These are phyloP conservation scores for Trypanosoma vivax DNA, from an alignment of 208 protist genomes.

Conservation along the genomic window DNA sequence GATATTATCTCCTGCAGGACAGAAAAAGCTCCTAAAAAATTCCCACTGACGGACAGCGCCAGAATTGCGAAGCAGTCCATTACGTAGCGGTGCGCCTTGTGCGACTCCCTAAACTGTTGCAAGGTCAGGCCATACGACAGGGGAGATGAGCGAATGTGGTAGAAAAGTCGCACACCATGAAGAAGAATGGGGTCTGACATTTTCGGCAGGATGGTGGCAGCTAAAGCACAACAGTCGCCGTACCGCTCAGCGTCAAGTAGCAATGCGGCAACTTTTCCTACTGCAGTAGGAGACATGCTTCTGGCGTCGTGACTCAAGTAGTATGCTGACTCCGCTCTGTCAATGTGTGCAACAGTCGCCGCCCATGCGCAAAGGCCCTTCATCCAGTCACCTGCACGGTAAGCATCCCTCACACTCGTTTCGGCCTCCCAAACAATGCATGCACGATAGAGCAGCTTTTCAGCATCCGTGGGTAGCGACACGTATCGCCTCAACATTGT, in stretches of 20 bases:
- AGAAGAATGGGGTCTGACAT: slow-evolving; percentile 12
- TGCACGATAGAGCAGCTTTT: background rate
- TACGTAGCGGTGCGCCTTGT: slow-evolving; percentile 1
- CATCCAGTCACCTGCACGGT: slow-evolving; percentile 10
- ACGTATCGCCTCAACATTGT: slow-evolving; percentile 8
- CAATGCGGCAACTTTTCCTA: slow-evolving; percentile 7
- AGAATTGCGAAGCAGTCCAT: slow-evolving; percentile 18
- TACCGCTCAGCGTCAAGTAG: slow-evolving; percentile 15
- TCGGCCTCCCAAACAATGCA: slow-evolving; percentile 11
- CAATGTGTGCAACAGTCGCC: background rate
- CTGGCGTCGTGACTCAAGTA: too few species aligned
- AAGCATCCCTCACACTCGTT: slow-evolving; percentile 1
- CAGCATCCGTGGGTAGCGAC: slow-evolving; percentile 2
- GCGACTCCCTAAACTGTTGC: slow-evolving; percentile 4
- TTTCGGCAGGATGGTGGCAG: background rate
- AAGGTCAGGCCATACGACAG: slow-evolving; percentile 15
- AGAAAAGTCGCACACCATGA: slow-evolving; percentile 15
- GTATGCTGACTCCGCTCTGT: background rate
- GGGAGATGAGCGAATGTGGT: slow-evolving; percentile 15
- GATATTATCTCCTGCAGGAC: slow-evolving; percentile 4
- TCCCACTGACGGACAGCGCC: slow-evolving; percentile 13
- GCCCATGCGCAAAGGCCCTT: slow-evolving; percentile 5
- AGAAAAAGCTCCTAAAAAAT: slow-evolving; percentile 15
- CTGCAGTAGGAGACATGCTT: slow-evolving; percentile 1
- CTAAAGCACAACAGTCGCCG: slow-evolving; percentile 15